Evolutionary conservation across 768 basidiomycete genomes (phyloP).

Genomic region (Myochromella boudieri): DNA sequence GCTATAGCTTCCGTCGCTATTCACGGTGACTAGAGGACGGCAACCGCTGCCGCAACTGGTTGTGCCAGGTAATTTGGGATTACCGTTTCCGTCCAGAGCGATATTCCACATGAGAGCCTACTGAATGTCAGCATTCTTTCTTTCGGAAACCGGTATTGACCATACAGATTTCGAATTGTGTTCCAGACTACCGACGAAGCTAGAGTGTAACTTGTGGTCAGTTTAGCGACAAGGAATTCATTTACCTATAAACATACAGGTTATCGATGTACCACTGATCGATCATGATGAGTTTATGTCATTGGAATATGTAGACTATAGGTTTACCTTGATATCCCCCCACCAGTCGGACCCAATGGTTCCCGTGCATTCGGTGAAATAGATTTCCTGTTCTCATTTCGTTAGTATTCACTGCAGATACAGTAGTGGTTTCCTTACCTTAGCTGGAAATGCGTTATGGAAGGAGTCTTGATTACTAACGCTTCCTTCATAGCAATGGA

Average conservation of each 20-base stretch:
- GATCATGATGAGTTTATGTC: background rate
- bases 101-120: constrained; percentile 70
- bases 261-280: constrained; percentile 26
- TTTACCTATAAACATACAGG: constrained; percentile 10
- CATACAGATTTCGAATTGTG: constrained; percentile 18
- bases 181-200: constrained; percentile 24
- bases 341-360: constrained; percentile 74
- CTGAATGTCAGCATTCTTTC: background rate
- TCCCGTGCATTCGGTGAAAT: constrained; percentile 66
- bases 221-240: background rate
- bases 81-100: constrained; percentile 59
- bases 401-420: background rate
- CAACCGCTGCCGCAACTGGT: constrained; percentile 67
- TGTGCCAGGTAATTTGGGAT: constrained; percentile 66
- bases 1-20: constrained; percentile 59
- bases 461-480: constrained; percentile 18
- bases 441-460: constrained; percentile 19
- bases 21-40: constrained; percentile 65
- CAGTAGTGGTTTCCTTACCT: constrained; percentile 3
- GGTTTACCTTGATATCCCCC: constrained; percentile 68
- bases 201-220: background rate
- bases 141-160: background rate
- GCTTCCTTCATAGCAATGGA: constrained; percentile 62
- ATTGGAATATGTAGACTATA: background rate
- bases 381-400: constrained; percentile 34